phyloP scores from a whole-genome alignment of 2,329 filamentous ascomycete species.

The Colletotrichum sansevieriae region DNA sequence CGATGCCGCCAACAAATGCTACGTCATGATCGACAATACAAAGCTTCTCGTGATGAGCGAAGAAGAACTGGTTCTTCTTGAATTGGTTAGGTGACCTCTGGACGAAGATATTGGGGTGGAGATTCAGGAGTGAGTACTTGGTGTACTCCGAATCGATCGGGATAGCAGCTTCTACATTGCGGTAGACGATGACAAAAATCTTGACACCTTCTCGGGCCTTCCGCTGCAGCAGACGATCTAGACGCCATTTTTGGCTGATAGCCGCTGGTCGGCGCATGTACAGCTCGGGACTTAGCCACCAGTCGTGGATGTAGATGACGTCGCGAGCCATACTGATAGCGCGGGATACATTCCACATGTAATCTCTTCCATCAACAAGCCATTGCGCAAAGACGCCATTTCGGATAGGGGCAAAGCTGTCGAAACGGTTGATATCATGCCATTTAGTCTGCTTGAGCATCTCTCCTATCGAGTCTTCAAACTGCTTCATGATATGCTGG shows the following conservation, averaged over 20 bases:
- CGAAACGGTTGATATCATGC: slow-evolving; percentile 87
- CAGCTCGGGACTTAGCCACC: slow-evolving; percentile 97
- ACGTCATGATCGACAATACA: slow-evolving; percentile 96
- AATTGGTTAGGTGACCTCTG: slow-evolving; percentile 97
- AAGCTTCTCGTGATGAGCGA: slow-evolving; percentile 98
- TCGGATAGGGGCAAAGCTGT: slow-evolving; percentile 92
- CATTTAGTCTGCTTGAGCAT: slow-evolving; percentile 89
- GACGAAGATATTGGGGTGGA: slow-evolving; percentile 96
- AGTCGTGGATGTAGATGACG: slow-evolving; percentile 99
- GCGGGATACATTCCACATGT: slow-evolving; percentile 99
- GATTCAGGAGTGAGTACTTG: slow-evolving; percentile 93
- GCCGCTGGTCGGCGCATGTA: slow-evolving; percentile 94
- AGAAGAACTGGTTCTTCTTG: slow-evolving; percentile 99
- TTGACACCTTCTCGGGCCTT: slow-evolving; percentile 97
- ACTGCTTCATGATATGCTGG: slow-evolving; percentile 89
- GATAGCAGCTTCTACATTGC: slow-evolving; percentile 96
- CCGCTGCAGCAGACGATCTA: slow-evolving; percentile 91
- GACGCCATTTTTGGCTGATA: slow-evolving; percentile 97
- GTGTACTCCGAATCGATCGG: slow-evolving; percentile 99
- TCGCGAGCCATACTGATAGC: slow-evolving; percentile 98
- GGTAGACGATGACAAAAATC: slow-evolving; percentile 96
- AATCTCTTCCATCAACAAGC: slow-evolving; percentile 96
- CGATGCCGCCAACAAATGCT: slow-evolving; percentile 94
- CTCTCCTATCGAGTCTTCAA: slow-evolving; percentile 90
- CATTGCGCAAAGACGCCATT: slow-evolving; percentile 91